Base-by-base conservation (phyloP, 148 eudicot species). In the Camellia lanceoleosa region DNA sequence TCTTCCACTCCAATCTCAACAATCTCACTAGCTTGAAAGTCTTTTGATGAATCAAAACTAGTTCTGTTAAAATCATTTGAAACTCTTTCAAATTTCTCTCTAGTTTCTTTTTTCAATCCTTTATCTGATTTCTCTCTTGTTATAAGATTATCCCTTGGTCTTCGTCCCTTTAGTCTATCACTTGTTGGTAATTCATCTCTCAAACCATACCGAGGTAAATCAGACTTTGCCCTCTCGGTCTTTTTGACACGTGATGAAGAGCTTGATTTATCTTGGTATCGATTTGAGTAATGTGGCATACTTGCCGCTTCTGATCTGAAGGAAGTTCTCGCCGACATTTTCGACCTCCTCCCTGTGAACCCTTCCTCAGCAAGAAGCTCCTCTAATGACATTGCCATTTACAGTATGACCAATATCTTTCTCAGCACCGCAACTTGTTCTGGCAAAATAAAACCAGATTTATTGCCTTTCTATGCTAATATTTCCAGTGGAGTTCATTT, bases 331-430 rank as follows among this genome's bases (percentile, higher is more conserved):
- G 63, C 38, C 66, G 72, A 74, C 43, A 68, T 59, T 73, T 85
- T 89, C 8, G 81, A 59, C 55, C 63, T 85, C 49, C 79, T 81
- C 78, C 83, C 70, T 60, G 59, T 89, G 60, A 89, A 89, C 1
- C 91, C 91, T 80, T 89, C 91, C 75, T 83, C 59, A 11, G 87
- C 88, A 60, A 89, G 85, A 76, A 89, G 89, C 60, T 89, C 88
- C 79, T 87, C 88, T 73, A 89, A 65, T 10, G 89, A 87, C 88
- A 83, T 87, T 51, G 91, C 85, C 88, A 89, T 89, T 69, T 80
- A 43, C 54, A 7, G 81, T 71, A 55, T 59, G 51, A 71, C 68
- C 61, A 52, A 9, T 42, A 64, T 12, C 56, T 7, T 68, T 52
- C 20, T 67, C 58, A 13, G 38, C 16, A 81, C 60, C 43, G 20